Evolutionary conservation across 1,139 yeast genomes (phyloP).

Genomic region (Candida mesenterica): DNA sequence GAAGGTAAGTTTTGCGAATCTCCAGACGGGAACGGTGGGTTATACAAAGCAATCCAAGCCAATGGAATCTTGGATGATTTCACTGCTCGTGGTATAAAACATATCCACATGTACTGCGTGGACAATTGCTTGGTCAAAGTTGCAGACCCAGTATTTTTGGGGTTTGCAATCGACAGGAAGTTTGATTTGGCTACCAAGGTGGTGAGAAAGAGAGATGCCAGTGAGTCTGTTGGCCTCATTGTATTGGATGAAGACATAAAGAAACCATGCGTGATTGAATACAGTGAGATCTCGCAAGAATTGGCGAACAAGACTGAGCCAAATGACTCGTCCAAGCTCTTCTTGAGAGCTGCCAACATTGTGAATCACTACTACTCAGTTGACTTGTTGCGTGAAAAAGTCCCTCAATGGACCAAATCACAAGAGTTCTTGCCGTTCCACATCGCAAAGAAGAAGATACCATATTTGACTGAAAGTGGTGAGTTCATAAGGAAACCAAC

Average conservation of each 20-base stretch:
- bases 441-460: slow-evolving; percentile 88
- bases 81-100: slow-evolving; percentile 68
- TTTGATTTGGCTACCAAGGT: slow-evolving; percentile 89
- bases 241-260: slow-evolving; percentile 61
- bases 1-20: slow-evolving; percentile 66
- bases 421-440: slow-evolving; percentile 81
- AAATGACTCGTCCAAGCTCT: slow-evolving; percentile 52
- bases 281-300: slow-evolving; percentile 81
- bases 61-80: slow-evolving; percentile 71
- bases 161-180: slow-evolving; percentile 67
- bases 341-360: slow-evolving; percentile 91
- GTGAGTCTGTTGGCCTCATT: slow-evolving; percentile 89
- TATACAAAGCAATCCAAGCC: slow-evolving; percentile 76
- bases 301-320: slow-evolving; percentile 62
- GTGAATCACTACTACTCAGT: slow-evolving; percentile 95
- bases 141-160: slow-evolving; percentile 92
- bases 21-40: slow-evolving; percentile 98
- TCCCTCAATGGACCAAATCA: slow-evolving; percentile 70
- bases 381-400: slow-evolving; percentile 54
- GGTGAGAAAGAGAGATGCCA: slow-evolving; percentile 86
- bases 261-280: slow-evolving; percentile 90
- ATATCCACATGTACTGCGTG: slow-evolving; percentile 94
- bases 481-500: slow-evolving; percentile 55
- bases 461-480: slow-evolving; percentile 54
- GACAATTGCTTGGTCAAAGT: slow-evolving; percentile 91